These are phyloP conservation scores for Xylaria venustula DNA, from an alignment of 495 filamentous ascomycete genomes.

Conservation along the genomic window DNA sequence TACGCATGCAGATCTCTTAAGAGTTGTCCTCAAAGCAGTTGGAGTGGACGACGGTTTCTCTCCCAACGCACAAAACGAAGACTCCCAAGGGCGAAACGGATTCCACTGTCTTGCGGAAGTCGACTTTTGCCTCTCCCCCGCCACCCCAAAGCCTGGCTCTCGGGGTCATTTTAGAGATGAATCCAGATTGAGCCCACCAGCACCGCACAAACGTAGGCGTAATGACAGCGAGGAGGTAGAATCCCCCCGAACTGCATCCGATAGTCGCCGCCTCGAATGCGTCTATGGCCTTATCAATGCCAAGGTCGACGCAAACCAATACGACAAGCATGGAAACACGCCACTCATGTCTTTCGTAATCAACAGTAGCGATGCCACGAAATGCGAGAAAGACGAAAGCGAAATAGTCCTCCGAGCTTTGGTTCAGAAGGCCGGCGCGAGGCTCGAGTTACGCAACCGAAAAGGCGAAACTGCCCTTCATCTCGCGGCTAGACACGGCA, in stretches of 20 bases:
- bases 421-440: slow-evolving; percentile 27
- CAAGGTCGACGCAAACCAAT: slow-evolving; percentile 42
- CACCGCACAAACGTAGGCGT: slow-evolving; percentile 23
- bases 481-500: slow-evolving; percentile 41
- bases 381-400: slow-evolving; percentile 36
- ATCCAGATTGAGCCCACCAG: neutral
- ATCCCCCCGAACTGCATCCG: neutral
- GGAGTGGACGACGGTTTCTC: slow-evolving; percentile 23
- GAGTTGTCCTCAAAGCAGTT: slow-evolving; percentile 26
- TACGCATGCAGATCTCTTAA: slow-evolving; percentile 34
- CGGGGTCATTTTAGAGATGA: neutral
- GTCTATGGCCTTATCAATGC: slow-evolving; percentile 34
- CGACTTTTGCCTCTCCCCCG: slow-evolving; percentile 14
- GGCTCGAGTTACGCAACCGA: slow-evolving; percentile 42
- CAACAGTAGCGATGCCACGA: slow-evolving; percentile 38
- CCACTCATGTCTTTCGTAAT: slow-evolving; percentile 47
- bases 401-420: slow-evolving; percentile 35
- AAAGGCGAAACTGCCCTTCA: slow-evolving; percentile 47
- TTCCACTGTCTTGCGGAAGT: slow-evolving; percentile 51
- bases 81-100: slow-evolving; percentile 45
- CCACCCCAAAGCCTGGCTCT: slow-evolving; percentile 1
- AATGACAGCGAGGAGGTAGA: slow-evolving; percentile 22
- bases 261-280: slow-evolving; percentile 25
- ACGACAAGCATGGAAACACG: slow-evolving; percentile 41
- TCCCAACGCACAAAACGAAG: slow-evolving; percentile 32